Conservation (phyloP, 495 filamentous ascomycete genomes). For the Podospora pseudocomata region DNA sequence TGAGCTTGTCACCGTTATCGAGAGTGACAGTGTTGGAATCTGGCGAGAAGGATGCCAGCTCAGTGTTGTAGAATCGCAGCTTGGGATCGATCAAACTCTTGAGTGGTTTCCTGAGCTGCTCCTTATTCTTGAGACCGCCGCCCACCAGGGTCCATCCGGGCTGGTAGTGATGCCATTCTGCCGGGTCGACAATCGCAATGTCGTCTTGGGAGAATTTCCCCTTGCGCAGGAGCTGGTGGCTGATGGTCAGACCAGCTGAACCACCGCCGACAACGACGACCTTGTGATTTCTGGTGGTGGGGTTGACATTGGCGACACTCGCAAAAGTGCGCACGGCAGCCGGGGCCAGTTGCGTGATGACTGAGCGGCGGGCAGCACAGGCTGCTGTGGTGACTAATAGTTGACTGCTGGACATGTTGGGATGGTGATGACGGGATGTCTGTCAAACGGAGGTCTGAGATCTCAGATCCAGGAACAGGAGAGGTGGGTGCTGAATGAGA, state of each 20-base stretch:
- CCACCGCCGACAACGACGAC: conserved; percentile 64
- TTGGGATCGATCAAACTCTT: conserved; percentile 54
- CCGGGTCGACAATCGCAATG: conserved; percentile 64
- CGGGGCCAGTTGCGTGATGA: background rate
- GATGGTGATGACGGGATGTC: background rate
- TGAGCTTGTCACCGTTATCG: conserved; percentile 53
- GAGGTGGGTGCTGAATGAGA: background rate
- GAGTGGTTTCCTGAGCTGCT: conserved; percentile 52
- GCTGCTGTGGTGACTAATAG: conserved; percentile 13
- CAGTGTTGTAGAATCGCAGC: conserved; percentile 57
- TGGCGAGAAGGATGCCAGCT: conserved; percentile 52
- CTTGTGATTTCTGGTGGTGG: conserved; percentile 47
- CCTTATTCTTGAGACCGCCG: conserved; percentile 57
- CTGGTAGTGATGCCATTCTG: conserved; percentile 65
- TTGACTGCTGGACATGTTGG: conserved; percentile 11
- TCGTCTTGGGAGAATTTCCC: conserved; percentile 56
- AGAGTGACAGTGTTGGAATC: conserved; percentile 58
- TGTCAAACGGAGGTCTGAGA: background rate
- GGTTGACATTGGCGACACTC: conserved; percentile 39
- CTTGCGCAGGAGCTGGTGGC: conserved; percentile 58
- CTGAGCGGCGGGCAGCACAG: background rate
- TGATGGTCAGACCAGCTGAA: conserved; percentile 58
- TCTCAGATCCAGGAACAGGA: background rate
- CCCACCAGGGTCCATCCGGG: conserved; percentile 68
- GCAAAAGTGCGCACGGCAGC: conserved; percentile 24